phyloP scores from a whole-genome alignment of 164 flowering plant species.

The Dillenia suffruticosa region DNA sequence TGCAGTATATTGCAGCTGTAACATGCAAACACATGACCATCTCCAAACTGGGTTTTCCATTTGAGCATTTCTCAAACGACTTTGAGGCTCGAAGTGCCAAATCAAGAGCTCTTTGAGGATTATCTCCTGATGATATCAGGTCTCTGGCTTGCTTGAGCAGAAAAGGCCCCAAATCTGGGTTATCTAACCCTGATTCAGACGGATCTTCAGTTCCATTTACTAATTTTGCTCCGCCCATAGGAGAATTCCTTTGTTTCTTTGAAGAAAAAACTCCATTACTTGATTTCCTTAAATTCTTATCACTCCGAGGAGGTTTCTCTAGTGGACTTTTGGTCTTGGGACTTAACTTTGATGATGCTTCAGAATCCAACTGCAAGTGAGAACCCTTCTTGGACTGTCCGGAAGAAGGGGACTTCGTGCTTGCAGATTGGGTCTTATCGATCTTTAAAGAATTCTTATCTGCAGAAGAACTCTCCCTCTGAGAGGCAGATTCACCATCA shows the following conservation, averaged over 20 bases:
- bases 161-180: slow-evolving; percentile 76
- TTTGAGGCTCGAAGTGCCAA: slow-evolving; percentile 77
- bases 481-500: slow-evolving; percentile 35
- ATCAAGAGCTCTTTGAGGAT: slow-evolving; percentile 68
- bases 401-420: slow-evolving; percentile 36
- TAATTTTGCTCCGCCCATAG: slow-evolving; percentile 27
- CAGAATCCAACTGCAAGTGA: slow-evolving; percentile 30
- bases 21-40: slow-evolving; percentile 90
- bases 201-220: slow-evolving; percentile 40
- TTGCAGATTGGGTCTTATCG: slow-evolving; percentile 26
- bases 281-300: slow-evolving; percentile 30
- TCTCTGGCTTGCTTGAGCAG: slow-evolving; percentile 85
- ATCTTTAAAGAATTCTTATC: slow-evolving; percentile 23
- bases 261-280: slow-evolving; percentile 18
- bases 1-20: slow-evolving; percentile 82
- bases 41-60: slow-evolving; percentile 77
- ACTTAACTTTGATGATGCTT: slow-evolving; percentile 35
- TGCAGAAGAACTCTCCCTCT: slow-evolving; percentile 34
- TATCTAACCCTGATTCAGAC: slow-evolving; percentile 45
- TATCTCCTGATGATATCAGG: slow-evolving; percentile 78
- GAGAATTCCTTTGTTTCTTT: slow-evolving; percentile 42
- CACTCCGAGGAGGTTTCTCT: slow-evolving; percentile 43
- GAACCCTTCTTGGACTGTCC: slow-evolving; percentile 34
- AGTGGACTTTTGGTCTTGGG: slow-evolving; percentile 37
- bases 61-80: slow-evolving; percentile 69